Evolutionary conservation across 306 rosid species (phyloP), one percentile per base, ranked within the genome.

Genomic region (Pyrus bretschneideri): DNA sequence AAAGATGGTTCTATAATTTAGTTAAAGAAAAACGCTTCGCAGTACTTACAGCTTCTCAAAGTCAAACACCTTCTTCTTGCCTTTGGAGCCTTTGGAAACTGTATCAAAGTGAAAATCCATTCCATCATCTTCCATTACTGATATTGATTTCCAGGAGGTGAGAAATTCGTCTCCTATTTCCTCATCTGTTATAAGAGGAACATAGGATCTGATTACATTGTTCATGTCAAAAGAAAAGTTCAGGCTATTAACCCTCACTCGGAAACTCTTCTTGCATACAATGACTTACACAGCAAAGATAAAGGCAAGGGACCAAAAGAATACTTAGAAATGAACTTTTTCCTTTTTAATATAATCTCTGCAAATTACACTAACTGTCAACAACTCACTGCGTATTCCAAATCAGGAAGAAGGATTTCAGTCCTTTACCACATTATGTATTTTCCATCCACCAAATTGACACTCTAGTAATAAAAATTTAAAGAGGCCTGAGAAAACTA

Each of bases 121-220:
- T 67, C 74, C 79, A 57, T 84, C 96, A 57, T 90, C 98, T 70
- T 92, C 88, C 76, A 85, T 79, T 83, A 87, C 84, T 69, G 97
- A 88, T 81, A 92, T 84, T 82, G 98, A 81, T 78, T 90, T 95
- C 98, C 98, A 92, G 86, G 98, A 90, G 81, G 82, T 76, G 79
- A 90, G 93, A 82, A 92, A 95, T 38, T 84, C 92, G 49, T 87
- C 89, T 69, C 89, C 92, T 33, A 92, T 83, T n/a, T 85, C 96
- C 49, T 80, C 90, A 81, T 88, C 98, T 95, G 86, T 79, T 74
- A 74, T 69, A 80, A 83, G 67, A 78, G 65, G 27, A 61, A 42
- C 3, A 63, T 30, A 35, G 22, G 44, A 44, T 79, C 76, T 57
- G 10, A 21, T 62, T 9, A 75, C 64, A 42, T 72, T 64, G 66